Conservation (phyloP, 2,329 filamentous ascomycete species). For the Metarhizium anisopliae region DNA sequence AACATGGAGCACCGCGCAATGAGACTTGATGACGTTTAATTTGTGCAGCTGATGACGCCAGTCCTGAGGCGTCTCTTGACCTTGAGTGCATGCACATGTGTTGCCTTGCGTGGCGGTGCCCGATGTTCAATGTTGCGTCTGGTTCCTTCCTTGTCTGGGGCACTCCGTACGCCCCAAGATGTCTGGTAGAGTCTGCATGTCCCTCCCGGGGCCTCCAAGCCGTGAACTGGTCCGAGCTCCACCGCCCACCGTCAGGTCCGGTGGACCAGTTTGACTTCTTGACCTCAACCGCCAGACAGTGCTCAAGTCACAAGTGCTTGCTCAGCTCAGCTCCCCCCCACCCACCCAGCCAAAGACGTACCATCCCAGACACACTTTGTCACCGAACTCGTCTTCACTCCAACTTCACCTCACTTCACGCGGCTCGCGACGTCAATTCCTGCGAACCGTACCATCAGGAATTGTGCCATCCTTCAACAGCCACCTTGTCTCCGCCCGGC, state of each 20-base stretch:
- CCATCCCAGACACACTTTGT: not conserved
- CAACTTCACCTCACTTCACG: not conserved
- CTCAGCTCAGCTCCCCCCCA: no score
- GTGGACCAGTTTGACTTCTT: not conserved
- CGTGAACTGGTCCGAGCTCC: no score
- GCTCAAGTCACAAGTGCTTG: no score
- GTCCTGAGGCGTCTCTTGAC: not conserved
- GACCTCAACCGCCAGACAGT: not conserved
- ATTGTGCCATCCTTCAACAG: not conserved
- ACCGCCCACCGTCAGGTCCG: not conserved
- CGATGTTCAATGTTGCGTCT: no score
- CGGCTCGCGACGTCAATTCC: not conserved
- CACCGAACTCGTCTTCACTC: not conserved
- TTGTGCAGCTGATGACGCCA: not conserved
- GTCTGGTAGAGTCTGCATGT: no score
- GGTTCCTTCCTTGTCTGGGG: no score
- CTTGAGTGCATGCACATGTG: no score
- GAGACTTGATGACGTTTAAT: not conserved
- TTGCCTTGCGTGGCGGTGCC: not conserved
- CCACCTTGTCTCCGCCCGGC: not conserved
- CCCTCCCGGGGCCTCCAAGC: no score
- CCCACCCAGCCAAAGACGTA: not conserved
- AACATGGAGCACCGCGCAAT: no score
- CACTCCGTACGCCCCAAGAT: no score
- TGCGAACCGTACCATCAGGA: no score